Percentiles rank a stretch among this genome's conserved stretches.
Conservation (phyloP, 305 asterid species). For the Ilex paraguariensis region DNA sequence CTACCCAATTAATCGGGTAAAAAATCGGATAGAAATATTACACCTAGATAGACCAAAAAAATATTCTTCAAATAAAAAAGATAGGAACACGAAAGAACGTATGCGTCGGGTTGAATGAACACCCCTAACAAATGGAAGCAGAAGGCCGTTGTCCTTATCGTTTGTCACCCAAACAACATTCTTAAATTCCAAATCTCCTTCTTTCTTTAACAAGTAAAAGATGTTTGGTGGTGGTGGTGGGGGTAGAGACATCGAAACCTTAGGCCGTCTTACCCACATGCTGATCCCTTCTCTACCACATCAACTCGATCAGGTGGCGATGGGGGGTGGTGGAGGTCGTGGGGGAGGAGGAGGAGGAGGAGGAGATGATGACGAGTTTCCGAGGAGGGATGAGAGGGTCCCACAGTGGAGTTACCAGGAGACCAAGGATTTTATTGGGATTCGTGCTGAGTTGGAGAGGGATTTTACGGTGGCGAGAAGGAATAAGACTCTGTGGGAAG, state of each 20-base stretch:
- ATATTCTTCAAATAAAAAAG: no score
- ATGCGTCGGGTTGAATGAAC: no score
- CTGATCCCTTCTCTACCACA: slow-evolving; percentile 8
- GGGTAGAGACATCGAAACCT: slow-evolving; percentile 6
- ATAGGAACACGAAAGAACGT: no score
- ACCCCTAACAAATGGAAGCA: no score
- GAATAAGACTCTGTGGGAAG: slow-evolving; percentile 54
- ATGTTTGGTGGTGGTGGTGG: not conserved
- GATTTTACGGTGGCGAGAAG: slow-evolving; percentile 30
- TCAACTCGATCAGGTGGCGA: slow-evolving; percentile 1
- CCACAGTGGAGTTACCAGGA: slow-evolving; percentile 72
- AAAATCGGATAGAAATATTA: no score
- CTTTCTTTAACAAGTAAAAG: no score
- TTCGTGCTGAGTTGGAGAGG: slow-evolving; percentile 53
- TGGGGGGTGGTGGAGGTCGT: slow-evolving; percentile 4
- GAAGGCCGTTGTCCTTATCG: no score
- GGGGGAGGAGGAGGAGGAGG: slow-evolving; percentile 8
- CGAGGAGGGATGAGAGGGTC: slow-evolving; percentile 54
- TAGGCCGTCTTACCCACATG: slow-evolving; percentile 8
- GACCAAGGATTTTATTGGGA: slow-evolving; percentile 56
- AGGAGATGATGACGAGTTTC: slow-evolving; percentile 30
- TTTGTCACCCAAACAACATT: no score
- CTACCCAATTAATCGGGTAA: no score
- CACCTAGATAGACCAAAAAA: no score
- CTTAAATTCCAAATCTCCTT: no score